A percentile compares a stretch with the other conserved stretches of the same genome.
Evolutionary conservation across 2,329 filamentous ascomycete species (phyloP).

Genomic region (Botrytis sinoallii): DNA sequence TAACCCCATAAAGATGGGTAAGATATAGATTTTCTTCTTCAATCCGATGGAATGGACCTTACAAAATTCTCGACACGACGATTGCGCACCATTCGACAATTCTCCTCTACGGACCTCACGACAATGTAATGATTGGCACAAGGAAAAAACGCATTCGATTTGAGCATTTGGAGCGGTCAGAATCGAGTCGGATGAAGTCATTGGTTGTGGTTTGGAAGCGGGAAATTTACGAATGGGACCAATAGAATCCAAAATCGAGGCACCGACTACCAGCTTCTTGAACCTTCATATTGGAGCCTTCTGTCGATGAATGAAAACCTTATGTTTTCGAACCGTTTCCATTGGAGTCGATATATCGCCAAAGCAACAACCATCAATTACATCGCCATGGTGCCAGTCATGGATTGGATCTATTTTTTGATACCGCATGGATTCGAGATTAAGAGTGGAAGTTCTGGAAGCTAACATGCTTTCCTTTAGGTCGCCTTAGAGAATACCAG

Average conservation of each 20-base stretch:
- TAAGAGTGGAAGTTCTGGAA: neutral
- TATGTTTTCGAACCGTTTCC: neutral
- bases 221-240: neutral
- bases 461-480: constrained; percentile 50
- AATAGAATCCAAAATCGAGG: neutral
- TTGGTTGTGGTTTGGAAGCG: neutral
- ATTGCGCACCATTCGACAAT: neutral
- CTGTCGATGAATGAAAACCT: neutral
- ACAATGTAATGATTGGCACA: neutral
- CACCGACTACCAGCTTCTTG: neutral
- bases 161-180: neutral
- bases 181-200: neutral
- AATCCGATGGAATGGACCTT: constrained; percentile 7
- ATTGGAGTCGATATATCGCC: neutral
- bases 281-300: neutral
- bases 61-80: neutral
- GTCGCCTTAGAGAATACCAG: constrained; percentile 99
- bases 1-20: constrained; percentile 56
- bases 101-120: neutral
- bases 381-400: neutral
- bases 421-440: neutral
- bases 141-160: neutral
- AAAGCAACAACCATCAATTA: neutral
- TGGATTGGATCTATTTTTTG: neutral
- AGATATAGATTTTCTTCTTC: constrained; percentile 42